Base-by-base conservation (phyloP, 2,329 filamentous ascomycete species). In the Lachnellula hyalina region DNA sequence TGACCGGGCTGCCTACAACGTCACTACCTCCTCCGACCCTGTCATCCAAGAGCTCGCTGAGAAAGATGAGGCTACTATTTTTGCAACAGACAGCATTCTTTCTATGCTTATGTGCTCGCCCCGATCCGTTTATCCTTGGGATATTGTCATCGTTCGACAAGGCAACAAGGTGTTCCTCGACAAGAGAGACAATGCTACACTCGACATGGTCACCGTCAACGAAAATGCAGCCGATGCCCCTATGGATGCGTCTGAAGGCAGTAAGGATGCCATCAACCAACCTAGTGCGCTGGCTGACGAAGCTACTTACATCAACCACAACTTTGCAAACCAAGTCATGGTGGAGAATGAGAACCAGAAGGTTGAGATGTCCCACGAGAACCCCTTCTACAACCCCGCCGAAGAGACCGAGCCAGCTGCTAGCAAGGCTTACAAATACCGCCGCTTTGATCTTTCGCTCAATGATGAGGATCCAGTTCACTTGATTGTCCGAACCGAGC, bases 31-130 rank as follows among this genome's bases (percentile, higher is more conserved):
- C 23, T 90, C 89, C 65, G 94, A 99, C 72, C 94, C 94, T 47
- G 84, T 99, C 67, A 96, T 99, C 71, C 93, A 97, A 77, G 93
- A 97, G 71, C 84, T 97, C 53, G 89, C 94, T 60, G 93, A 97
- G 67, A 95, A 92, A 79, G 85, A 96, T 69, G 92, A 96, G 76
- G 94, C 92, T 47, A 94, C 90, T 65, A 93, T 99, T 69, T 99
- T 97, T 70, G 91, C 94, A 61, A 96, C 94, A 45, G 92, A 96
- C 74, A 96, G 87, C 75, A 92, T 99, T 67, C 84, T 99, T 57
- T 97, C 93, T 63, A 97, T 96, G 91, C 86, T 99, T 67, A 99
- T 99, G 94, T 99, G 94, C 76, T 86, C 94, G 50, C 89, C 94
- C 56, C 90, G 95, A 68, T 96, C 90, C 55, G 90, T 99, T 61